Evolutionary conservation across 495 filamentous ascomycete genomes (phyloP), one percentile per base, ranked within the genome.

Genomic region (Aspergillus cavernicola): DNA sequence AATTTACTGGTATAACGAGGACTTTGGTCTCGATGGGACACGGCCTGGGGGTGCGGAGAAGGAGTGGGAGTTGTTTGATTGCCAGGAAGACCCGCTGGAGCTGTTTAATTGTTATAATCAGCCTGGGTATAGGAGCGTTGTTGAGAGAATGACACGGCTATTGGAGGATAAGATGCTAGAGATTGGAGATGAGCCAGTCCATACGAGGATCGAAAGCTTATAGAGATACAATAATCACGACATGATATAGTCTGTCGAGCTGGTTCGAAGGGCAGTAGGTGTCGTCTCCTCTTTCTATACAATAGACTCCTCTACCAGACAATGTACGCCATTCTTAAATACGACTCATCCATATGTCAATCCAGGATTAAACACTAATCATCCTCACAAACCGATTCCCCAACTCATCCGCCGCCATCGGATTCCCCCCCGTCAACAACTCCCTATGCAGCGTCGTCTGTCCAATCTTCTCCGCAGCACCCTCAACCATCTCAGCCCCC

Each of bases 21-120:
- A 63, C 26, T 63, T 73, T n/a, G 69, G 59, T 0, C 53, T 74
- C 18, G 63, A 66, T 26, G 72, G 71, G 8, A 59, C 71, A 9
- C 44, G 68, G 20, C 63, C 63, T 6, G 68, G 65, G 26, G 66
- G 58, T 1, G 62, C 69, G 26, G 59, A 64, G 29, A 62, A 66
- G 39, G 69, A 73, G 57, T 76, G 73, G 73, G 73, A 76, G 48
- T 42, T 76, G 19, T 76, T 76, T 57, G 73, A 76, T 44, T 66
- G 67, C 37, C 46, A 69, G 12, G 60, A 71, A 45, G 73, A 75
- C 58, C 71, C 72, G 10, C 53, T 75, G 33, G 71, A 77, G 56
- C 53, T 77, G 22, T 74, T 77, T 36, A 77, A 77, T 52, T 60
- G 61, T 16, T 73, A 70, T 38, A 18, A 63, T 28, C 64, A 73